Evolutionary conservation across 2,329 filamentous ascomycete genomes (phyloP).

Genomic region (Atkinsonella hypoxylon): DNA sequence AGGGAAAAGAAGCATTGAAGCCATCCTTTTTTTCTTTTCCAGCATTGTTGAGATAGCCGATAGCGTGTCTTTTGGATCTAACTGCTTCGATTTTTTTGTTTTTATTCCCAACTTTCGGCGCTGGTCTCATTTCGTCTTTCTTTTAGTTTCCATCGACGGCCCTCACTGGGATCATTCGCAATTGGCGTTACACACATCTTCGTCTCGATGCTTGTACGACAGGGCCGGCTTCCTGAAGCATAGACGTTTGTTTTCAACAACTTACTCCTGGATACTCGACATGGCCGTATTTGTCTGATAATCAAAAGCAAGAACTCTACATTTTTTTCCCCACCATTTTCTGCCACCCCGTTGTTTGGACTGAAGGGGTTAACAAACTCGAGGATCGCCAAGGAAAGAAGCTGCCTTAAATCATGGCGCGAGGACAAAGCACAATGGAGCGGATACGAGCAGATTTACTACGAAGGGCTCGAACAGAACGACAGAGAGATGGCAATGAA

Average conservation of each 20-base stretch:
- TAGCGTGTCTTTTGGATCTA: not conserved
- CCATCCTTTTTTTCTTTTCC: not conserved
- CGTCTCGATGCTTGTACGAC: not conserved
- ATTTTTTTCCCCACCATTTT: not conserved
- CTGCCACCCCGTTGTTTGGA: not conserved
- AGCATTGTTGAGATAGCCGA: not conserved
- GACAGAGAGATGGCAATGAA: constrained; percentile 3
- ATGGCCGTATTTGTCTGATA: not conserved
- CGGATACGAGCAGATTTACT: constrained; percentile 21
- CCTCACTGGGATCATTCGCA: not conserved
- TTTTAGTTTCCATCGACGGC: not conserved
- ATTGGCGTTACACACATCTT: not conserved
- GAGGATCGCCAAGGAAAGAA: not conserved
- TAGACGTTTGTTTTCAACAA: not conserved
- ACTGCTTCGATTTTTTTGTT: too few species aligned
- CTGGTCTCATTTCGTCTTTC: not conserved
- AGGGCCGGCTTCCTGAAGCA: not conserved
- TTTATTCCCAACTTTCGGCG: not conserved
- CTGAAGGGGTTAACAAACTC: not conserved
- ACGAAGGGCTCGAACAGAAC: constrained; percentile 18
- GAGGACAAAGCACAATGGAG: constrained; percentile 17
- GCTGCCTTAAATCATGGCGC: constrained; percentile 9
- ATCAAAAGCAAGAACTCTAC: not conserved
- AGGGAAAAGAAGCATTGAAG: not conserved
- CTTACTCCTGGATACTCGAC: not conserved